Conservation (phyloP, 1,139 yeast genomes). For the Eremothecium coryli region DNA sequence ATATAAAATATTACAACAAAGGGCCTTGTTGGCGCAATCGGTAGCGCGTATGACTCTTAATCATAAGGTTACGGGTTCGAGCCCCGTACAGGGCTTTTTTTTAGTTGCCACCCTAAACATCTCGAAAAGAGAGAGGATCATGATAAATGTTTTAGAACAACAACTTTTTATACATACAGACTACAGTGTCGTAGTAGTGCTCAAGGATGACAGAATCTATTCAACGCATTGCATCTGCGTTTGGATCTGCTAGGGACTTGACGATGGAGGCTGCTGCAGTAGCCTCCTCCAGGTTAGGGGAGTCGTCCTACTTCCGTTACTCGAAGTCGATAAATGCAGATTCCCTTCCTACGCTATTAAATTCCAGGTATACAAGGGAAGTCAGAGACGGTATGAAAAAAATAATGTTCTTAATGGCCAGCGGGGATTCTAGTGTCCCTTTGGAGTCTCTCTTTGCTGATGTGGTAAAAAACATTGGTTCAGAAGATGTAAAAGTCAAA, state of each 20-base stretch:
- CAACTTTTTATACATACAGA: background rate
- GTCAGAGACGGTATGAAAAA: conserved; percentile 67
- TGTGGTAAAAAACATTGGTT: conserved; percentile 80
- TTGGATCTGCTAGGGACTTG: conserved; percentile 74
- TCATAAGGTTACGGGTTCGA: conserved; percentile 40
- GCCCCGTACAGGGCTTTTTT: conserved; percentile 37
- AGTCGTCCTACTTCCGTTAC: conserved; percentile 36
- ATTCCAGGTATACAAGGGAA: conserved; percentile 65
- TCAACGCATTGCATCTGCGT: conserved; percentile 43
- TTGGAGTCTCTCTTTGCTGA: conserved; percentile 52
- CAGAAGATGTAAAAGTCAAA: conserved; percentile 57
- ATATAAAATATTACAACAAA: conserved; percentile 5
- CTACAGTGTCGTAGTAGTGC: background rate
- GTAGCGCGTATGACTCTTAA: conserved; percentile 41
- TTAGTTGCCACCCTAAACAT: conserved; percentile 4
- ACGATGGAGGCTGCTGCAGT: conserved; percentile 77
- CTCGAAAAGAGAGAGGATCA: background rate
- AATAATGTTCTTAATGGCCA: conserved; percentile 55
- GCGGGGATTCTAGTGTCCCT: conserved; percentile 47
- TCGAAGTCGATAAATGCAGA: conserved; percentile 43
- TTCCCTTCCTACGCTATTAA: conserved; percentile 58
- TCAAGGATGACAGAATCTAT: conserved; percentile 43
- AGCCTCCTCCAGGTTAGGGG: conserved; percentile 58
- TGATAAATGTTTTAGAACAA: background rate
- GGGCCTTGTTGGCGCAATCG: conserved; percentile 41